A percentile compares a stretch with the other conserved stretches of the same genome.
These are phyloP conservation scores for Ogataea dorogensis DNA, from an alignment of 805 yeast genomes.

Conservation along the genomic window DNA sequence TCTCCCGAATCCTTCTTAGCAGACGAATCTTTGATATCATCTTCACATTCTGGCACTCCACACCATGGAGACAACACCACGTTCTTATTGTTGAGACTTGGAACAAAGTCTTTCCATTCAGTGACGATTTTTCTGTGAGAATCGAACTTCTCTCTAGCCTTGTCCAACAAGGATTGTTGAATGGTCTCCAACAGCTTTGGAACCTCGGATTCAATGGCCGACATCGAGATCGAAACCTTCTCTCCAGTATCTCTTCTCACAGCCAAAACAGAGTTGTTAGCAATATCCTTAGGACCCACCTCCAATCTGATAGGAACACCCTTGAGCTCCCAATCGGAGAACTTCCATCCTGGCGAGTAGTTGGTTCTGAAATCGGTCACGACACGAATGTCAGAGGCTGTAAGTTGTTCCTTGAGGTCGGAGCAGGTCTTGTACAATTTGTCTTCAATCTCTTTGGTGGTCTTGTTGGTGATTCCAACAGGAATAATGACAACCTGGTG, in stretches of 20 bases:
- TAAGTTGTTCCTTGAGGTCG: slow-evolving; percentile 62
- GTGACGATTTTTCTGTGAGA: slow-evolving; percentile 77
- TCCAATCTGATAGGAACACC: slow-evolving; percentile 94
- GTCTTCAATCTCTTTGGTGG: slow-evolving; percentile 71
- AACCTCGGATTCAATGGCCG: slow-evolving; percentile 60
- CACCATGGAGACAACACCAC: slow-evolving; percentile 96
- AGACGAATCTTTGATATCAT: slow-evolving; percentile 87
- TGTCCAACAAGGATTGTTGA: slow-evolving; percentile 69
- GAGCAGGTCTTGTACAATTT: slow-evolving; percentile 69
- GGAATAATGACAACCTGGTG: slow-evolving; percentile 91
- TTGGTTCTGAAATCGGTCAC: slow-evolving; percentile 87
- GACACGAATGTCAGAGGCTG: slow-evolving; percentile 65
- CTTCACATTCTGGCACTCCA: slow-evolving; percentile 93
- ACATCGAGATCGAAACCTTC: slow-evolving; percentile 66
- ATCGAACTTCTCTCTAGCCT: slow-evolving; percentile 83
- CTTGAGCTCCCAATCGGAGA: slow-evolving; percentile 94
- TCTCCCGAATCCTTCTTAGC: slow-evolving; percentile 79
- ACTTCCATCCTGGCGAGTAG: slow-evolving; percentile 99
- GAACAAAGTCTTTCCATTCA: slow-evolving; percentile 91
- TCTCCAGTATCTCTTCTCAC: slow-evolving; percentile 91
- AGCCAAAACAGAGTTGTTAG: slow-evolving; percentile 73
- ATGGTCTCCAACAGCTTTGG: slow-evolving; percentile 79
- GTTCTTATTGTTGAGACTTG: slow-evolving; percentile 86
- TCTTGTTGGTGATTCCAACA: slow-evolving; percentile 89
- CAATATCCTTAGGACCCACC: slow-evolving; percentile 94